These are phyloP conservation scores for Macrolepiota dolichaula DNA, from an alignment of 768 basidiomycete genomes.

Conservation along the genomic window DNA sequence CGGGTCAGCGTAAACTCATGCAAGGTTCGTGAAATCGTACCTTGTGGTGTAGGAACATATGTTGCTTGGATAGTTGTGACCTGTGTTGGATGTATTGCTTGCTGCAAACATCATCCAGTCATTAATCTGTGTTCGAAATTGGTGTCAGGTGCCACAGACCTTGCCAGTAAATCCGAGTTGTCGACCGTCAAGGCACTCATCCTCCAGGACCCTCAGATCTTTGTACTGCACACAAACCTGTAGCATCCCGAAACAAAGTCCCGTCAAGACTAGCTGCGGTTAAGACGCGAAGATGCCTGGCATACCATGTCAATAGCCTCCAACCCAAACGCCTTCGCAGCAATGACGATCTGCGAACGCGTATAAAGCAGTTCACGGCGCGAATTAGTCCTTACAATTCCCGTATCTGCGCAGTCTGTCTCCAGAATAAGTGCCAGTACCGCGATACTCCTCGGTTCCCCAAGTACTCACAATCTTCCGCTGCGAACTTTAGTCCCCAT, in stretches of 20 bases:
- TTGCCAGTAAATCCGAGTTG: conserved; percentile 91
- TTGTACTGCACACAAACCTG: conserved; percentile 90
- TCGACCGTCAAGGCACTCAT: conserved; percentile 79
- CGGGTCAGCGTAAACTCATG: neutral
- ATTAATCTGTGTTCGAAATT: neutral
- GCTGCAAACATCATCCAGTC: conserved; percentile 39
- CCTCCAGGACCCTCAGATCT: conserved; percentile 57
- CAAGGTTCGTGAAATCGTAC: conserved; percentile 30
- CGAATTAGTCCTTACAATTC: conserved; percentile 71
- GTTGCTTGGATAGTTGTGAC: conserved; percentile 72
- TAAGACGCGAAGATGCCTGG: neutral
- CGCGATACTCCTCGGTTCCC: neutral
- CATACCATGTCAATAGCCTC: conserved; percentile 89
- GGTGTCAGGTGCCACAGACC: conserved; percentile 33
- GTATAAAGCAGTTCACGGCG: conserved; percentile 79
- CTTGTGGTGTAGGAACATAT: conserved; percentile 72
- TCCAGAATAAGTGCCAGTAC: neutral
- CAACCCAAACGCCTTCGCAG: conserved; percentile 80
- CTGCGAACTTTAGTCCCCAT: conserved; percentile 66
- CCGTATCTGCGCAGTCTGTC: conserved; percentile 86
- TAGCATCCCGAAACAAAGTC: neutral
- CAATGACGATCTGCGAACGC: conserved; percentile 76
- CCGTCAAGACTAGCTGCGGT: neutral
- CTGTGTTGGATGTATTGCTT: conserved; percentile 93
- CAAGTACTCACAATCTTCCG: conserved; percentile 77